Evolutionary conservation across 345 rosid species (phyloP).

Genomic region (Angophora floribunda): DNA sequence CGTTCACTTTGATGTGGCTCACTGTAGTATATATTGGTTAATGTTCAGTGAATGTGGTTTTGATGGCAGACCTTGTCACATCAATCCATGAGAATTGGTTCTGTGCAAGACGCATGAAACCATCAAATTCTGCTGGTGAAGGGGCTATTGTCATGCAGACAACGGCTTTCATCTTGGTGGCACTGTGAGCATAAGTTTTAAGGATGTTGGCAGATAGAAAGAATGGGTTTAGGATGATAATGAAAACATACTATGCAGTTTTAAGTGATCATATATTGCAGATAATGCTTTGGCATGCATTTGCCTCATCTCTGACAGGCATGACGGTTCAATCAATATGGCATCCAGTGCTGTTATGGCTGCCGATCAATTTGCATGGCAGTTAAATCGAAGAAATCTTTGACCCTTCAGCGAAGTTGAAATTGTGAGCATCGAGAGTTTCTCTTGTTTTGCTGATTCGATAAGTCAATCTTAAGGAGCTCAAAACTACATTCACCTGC

Average conservation of each 20-base stretch:
- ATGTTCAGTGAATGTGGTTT: not conserved
- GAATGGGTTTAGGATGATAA: not conserved
- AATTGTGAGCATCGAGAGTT: not conserved
- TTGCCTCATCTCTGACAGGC: conserved; percentile 19
- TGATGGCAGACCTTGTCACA: conserved; percentile 53
- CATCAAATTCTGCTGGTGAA: conserved; percentile 63
- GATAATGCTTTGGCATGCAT: not conserved
- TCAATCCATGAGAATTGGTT: conserved; percentile 78
- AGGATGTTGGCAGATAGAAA: not conserved
- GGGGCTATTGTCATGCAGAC: conserved; percentile 83
- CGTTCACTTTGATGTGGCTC: not conserved
- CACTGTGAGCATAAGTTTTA: conserved; percentile 40
- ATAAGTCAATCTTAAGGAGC: not conserved
- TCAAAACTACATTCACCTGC: not conserved
- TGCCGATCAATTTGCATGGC: conserved; percentile 56
- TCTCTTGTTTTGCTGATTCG: not conserved
- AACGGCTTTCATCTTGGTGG: conserved; percentile 49
- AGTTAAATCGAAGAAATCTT: conserved; percentile 20
- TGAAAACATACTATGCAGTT: not conserved
- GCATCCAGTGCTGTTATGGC: conserved; percentile 71
- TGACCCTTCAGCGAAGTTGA: not conserved
- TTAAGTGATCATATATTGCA: not conserved
- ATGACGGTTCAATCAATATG: conserved; percentile 66
- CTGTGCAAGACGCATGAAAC: conserved; percentile 66
- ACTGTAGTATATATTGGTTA: not conserved